These are phyloP conservation scores for Suillus subaureus DNA, from an alignment of 768 basidiomycete species.

Conservation along the genomic window DNA sequence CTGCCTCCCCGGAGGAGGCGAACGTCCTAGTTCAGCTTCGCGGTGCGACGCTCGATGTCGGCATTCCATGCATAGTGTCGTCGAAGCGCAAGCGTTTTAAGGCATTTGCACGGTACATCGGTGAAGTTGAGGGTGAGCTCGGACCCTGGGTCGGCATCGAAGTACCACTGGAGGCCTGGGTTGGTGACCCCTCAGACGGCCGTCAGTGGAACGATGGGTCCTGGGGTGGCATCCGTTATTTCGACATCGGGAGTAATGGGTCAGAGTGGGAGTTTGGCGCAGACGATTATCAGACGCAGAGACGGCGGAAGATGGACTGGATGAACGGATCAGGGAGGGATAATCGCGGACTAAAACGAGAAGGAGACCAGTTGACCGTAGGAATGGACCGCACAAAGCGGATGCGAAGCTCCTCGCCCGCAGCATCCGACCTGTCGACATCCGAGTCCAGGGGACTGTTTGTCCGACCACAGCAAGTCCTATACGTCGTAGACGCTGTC, in stretches of 20 bases:
- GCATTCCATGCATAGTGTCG: conserved; percentile 89
- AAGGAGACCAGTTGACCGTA: conserved; percentile 54
- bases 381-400: conserved; percentile 53
- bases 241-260: conserved; percentile 65
- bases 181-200: conserved; percentile 53
- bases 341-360: conserved; percentile 47
- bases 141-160: conserved; percentile 94
- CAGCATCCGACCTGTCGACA: conserved; percentile 55
- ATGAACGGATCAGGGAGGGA: conserved; percentile 29
- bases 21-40: conserved; percentile 35
- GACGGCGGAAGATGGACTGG: conserved; percentile 45
- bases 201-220: conserved; percentile 87
- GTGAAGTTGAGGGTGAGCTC: conserved; percentile 76
- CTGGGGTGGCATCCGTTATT: conserved; percentile 82
- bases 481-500: conserved; percentile 86
- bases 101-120: conserved; percentile 87
- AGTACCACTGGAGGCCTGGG: conserved; percentile 67
- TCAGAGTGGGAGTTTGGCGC: conserved; percentile 68
- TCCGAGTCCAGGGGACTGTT: conserved; percentile 76
- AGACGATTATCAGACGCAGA: conserved; percentile 47
- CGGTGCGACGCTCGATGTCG: conserved; percentile 80
- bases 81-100: conserved; percentile 83
- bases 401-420: conserved; percentile 68
- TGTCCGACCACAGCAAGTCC: conserved; percentile 82
- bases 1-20: conserved; percentile 26